Evolutionary conservation across 768 basidiomycete species (phyloP), one percentile per base, ranked within the genome.

Genomic region (Agaricus sinodeliciosus): DNA sequence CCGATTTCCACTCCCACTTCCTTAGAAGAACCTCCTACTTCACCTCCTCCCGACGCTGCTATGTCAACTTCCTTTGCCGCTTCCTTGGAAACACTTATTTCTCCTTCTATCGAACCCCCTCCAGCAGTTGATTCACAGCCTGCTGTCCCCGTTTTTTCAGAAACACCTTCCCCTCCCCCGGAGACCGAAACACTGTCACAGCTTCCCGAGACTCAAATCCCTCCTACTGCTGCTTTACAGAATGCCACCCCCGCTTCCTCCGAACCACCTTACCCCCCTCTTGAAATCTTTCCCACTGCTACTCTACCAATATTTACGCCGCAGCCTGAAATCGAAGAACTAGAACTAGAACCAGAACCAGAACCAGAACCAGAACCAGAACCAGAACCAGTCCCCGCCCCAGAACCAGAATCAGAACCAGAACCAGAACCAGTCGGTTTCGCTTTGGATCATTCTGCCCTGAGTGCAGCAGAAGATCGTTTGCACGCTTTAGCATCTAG

Each of bases 401-500:
- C 22, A 22, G 22, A 1, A 22, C 3, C 22, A 22, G 22, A 1
- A 22, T 22, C 22, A 22, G 22, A 28, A 11, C 6, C 28, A 4
- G 43, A 4, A 19, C 25, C 16, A 6, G 19, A 8, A 8, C n/a
- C 40, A n/a, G 4, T 26, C 5, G 28, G 9, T 3, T 28, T 28
- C 26, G 31, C 26, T 8, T 9, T 43, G 1, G 51, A 48, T 34
- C 41, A 39, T 4, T 54, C 56, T 2, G 35, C 43, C 11, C 19
- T 51, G 12, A 27, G 48, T 15, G 49, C 45, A 1, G 51, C 52
- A 3, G 45, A 54, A 19, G 45, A 37, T 9, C 49, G 53, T 56
- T 69, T 57, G 52, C 54, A 64, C 8, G 49, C 63, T 0, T 72
- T 87, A 2, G 65, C 74, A 5, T 62, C 75, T 27, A 76, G 75